Percentiles rank a stretch among this genome's conserved stretches.
These are phyloP conservation scores for Ganoderma lingzhi DNA, from an alignment of 1,284 basidiomycete genomes.

Conservation along the genomic window DNA sequence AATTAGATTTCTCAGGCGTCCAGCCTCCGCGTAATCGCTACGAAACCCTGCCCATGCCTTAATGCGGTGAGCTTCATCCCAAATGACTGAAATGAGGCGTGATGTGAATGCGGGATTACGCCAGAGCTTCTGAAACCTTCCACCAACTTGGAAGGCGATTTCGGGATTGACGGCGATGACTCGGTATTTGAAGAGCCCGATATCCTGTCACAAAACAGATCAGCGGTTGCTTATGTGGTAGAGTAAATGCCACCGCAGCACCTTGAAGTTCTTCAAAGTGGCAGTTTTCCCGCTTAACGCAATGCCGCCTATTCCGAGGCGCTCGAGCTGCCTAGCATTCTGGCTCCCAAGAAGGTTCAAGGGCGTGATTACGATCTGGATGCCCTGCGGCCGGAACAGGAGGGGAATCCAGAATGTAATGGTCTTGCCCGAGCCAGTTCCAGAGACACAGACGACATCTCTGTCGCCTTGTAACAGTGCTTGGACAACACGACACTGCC, in stretches of 20 bases:
- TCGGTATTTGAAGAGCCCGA: conserved; percentile 28
- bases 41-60: conserved; percentile 46
- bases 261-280: conserved; percentile 29
- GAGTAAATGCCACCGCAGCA: conserved; percentile 12
- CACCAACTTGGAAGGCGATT: conserved; percentile 36
- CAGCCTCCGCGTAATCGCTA: conserved; percentile 41
- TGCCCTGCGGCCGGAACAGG: conserved; percentile 36
- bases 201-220: conserved; percentile 34
- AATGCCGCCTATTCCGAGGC: conserved; percentile 30
- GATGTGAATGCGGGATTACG: conserved; percentile 38
- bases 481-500: too few relatives aligned
- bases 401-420: too few relatives aligned
- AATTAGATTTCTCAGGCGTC: conserved; percentile 39
- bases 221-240: too few relatives aligned
- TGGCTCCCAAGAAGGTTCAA: conserved; percentile 40
- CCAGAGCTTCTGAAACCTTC: conserved; percentile 39
- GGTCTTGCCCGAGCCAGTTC: too few relatives aligned
- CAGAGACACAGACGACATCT: too few relatives aligned
- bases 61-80: too few relatives aligned
- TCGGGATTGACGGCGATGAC: conserved; percentile 46
- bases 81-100: too few relatives aligned
- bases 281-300: conserved; percentile 33
- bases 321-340: conserved; percentile 28
- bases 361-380: conserved; percentile 39
- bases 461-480: too few relatives aligned